Base-by-base conservation (phyloP, 257 asterid genomes). In the Ilex asprella region DNA sequence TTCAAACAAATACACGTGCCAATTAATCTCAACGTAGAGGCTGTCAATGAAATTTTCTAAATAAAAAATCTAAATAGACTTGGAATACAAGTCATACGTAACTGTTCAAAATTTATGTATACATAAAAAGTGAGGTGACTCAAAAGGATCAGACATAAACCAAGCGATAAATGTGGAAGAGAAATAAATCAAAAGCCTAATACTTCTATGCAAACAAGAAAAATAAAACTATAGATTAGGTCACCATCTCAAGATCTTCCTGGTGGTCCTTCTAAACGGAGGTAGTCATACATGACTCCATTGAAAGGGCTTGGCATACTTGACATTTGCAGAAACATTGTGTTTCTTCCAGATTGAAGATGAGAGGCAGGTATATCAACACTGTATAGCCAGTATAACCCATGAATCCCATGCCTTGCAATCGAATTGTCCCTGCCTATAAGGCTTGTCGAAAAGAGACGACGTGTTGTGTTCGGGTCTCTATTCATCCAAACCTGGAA, bases 391-490 rank as follows among this genome's bases (percentile, higher is more conserved):
- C 87, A 77, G 21, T 91, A 84, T 41, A 82, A 46, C 56, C 97
- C 97, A 69, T 75, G 96, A 59, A 87, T 91, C 2, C 97, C 96
- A 69, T 91, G 97, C 31, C 97, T 82, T 2, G 96, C 97, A 35
- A 91, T 82, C 2, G 95, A 61, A 32, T 91, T 91, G 76, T 91
- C 97, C 55, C 64, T 78, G 2, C 97, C 96, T 14, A 91, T 84
- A 2, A 63, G n/a, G 2, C 82, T 83, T 6, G 86, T 89, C 3
- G 82, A 76, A 56, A 82, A 87, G 55, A 68, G 70, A 13, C 85
- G 84, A 1, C 29, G 43, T 39, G 44, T 71, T 1, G 32, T 16
- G 8, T 60, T 64, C 66, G 55, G 74, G 10, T 74, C 74, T 4
- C 41, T 35, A 29, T 86, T 84, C 35, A 85, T 61, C 46, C 83